Base-by-base conservation (phyloP, 441 rosid genomes). In the Gossypium davidsonii region DNA sequence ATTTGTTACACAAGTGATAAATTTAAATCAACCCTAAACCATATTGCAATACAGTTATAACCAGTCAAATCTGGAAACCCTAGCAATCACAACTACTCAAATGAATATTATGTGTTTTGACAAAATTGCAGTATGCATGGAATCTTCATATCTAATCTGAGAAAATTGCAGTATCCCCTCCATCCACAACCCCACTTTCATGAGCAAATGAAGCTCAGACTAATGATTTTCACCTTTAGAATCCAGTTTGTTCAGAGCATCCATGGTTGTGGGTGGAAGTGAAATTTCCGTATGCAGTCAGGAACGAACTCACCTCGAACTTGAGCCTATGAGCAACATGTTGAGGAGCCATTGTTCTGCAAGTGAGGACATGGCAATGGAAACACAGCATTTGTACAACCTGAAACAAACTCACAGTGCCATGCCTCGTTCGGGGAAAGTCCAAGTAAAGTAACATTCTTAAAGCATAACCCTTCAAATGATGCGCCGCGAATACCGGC, bases 321-420 rank as follows among this genome's bases (percentile, higher is more conserved):
- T 75, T 20, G 72, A 11, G 70, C 55, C 53, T 59, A 74, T 65
- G 25, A 70, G 78, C 91, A 87, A 79, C 85, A 73, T 7, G 83
- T 44, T 18, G 84, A 62, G 42, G 83, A 72, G 78, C 76, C 73
- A 73, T 81, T 86, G 59, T 72, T 81, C 81, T 73, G 85, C 83
- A 94, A 68, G 82, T 90, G 85, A 1, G 87, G 81, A 59, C 97
- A 94, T 9, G 97, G 84, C 73, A 52, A 34, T 42, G 97, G 97
- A 49, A 76, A 83, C 4, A 92, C 91, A 0, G 78, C 79, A 64
- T 78, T 72, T 0, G 89, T 73, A 34, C 79, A 87, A 44, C 98
- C 98, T 0, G 94, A 85, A 70, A 94, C 79, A 76, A 80, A 88
- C 77, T 90, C 86, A 70, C 98, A 94, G 56, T 84, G 92, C 98